A percentile compares a stretch with the other conserved stretches of the same genome.
Conservation (phyloP, 2,329 filamentous ascomycete species). For the Fonsecaea monophora region DNA sequence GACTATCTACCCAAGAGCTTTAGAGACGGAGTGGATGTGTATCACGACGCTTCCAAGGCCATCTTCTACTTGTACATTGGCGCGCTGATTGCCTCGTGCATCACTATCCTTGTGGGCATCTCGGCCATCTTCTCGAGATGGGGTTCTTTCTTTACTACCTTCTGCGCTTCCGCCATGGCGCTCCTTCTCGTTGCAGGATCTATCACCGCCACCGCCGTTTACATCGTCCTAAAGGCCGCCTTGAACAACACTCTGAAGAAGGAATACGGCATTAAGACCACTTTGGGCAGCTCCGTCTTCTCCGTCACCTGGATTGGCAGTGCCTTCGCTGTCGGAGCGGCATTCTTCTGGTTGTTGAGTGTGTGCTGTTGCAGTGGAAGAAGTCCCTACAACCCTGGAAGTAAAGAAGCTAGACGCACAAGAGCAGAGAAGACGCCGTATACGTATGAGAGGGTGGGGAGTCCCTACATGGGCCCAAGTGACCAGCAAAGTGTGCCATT, state of each 20-base stretch:
- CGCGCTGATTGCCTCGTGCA: constrained; percentile 70
- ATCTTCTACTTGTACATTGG: constrained; percentile 82
- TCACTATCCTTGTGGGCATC: constrained; percentile 78
- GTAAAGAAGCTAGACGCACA: constrained; percentile 42
- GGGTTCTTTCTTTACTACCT: constrained; percentile 80
- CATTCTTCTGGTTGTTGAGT: constrained; percentile 89
- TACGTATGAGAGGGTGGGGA: constrained; percentile 63
- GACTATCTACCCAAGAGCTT: constrained; percentile 72
- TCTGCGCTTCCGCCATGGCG: constrained; percentile 68
- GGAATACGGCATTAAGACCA: constrained; percentile 71
- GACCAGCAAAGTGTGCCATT: constrained; percentile 39
- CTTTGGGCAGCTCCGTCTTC: constrained; percentile 73
- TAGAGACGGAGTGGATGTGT: constrained; percentile 71
- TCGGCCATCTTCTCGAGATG: constrained; percentile 82
- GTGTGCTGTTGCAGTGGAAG: constrained; percentile 88
- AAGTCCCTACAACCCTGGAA: constrained; percentile 48
- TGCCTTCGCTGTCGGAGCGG: constrained; percentile 75
- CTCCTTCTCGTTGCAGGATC: constrained; percentile 70
- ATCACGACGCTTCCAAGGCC: constrained; percentile 77
- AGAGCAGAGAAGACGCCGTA: constrained; percentile 67
- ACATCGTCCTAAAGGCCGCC: constrained; percentile 71
- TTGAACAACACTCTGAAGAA: constrained; percentile 70
- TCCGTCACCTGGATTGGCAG: constrained; percentile 78
- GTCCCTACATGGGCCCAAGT: constrained; percentile 40
- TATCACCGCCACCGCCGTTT: constrained; percentile 75